Percentiles rank a stretch among this genome's conserved stretches.
phyloP scores from a whole-genome alignment of 2,329 filamentous ascomycete species.

The Cryphonectria parasitica region DNA sequence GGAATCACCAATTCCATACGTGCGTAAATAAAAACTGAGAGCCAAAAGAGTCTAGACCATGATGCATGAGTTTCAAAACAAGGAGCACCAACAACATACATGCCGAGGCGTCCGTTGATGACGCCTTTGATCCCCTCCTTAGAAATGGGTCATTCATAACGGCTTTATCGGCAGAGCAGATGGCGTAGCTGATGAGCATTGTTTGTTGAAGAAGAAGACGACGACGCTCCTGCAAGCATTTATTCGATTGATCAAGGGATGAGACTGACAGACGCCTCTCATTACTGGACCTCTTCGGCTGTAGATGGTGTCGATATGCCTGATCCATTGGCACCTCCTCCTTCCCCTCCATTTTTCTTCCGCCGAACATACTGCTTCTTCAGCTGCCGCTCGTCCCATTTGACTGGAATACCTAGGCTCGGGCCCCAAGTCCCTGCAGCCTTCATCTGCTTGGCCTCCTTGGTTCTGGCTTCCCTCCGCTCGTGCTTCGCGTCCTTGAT shows the following conservation, averaged over 20 bases:
- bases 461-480: slow-evolving; percentile 25
- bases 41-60: not conserved
- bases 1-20: not conserved
- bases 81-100: not conserved
- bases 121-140: not conserved
- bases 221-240: not conserved
- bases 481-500: slow-evolving; percentile 28
- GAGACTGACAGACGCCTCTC: not conserved
- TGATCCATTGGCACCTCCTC: not conserved
- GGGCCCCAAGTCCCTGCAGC: slow-evolving; percentile 26
- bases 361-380: slow-evolving; percentile 18
- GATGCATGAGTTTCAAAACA: not conserved
- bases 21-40: not conserved
- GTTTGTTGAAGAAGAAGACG: not conserved
- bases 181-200: not conserved
- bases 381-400: slow-evolving; percentile 26
- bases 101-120: not conserved
- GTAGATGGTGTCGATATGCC: slow-evolving; percentile 7
- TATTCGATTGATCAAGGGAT: not conserved
- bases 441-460: slow-evolving; percentile 28
- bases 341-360: not conserved
- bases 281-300: not conserved
- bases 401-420: slow-evolving; percentile 25
- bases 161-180: not conserved
- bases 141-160: not conserved